phyloP scores from a whole-genome alignment of 2,329 filamentous ascomycete genomes.

The Cryphonectria parasitica region DNA sequence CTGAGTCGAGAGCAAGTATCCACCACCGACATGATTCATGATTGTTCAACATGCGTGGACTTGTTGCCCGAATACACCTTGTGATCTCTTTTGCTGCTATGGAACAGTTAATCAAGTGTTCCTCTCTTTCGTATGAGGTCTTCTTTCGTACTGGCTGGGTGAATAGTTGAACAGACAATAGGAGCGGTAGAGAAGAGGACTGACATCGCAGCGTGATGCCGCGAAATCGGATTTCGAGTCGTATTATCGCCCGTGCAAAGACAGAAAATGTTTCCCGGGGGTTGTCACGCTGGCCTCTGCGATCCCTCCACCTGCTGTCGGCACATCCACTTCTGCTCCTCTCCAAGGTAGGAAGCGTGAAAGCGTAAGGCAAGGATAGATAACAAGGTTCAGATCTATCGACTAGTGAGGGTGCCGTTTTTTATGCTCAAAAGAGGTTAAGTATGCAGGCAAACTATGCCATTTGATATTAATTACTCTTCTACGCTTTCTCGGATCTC shows the following conservation, averaged over 20 bases:
- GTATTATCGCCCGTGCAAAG: background rate
- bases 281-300: background rate
- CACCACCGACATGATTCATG: background rate
- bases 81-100: background rate
- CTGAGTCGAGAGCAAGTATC: background rate
- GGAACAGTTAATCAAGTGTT: background rate
- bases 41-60: background rate
- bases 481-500: background rate
- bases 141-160: too few relatives aligned
- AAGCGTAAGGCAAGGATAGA: background rate
- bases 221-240: background rate
- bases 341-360: background rate
- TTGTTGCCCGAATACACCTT: background rate
- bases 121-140: too few relatives aligned
- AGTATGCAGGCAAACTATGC: background rate
- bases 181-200: background rate
- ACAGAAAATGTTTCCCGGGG: background rate
- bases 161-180: too few relatives aligned
- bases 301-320: background rate
- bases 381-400: too few relatives aligned
- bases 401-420: background rate
- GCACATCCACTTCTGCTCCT: background rate
- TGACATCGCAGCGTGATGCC: background rate
- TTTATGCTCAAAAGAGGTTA: background rate
- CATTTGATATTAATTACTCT: background rate